Evolutionary conservation across 73 alveolate genomes (phyloP).

Genomic region (Symbiodinium pilosum): DNA sequence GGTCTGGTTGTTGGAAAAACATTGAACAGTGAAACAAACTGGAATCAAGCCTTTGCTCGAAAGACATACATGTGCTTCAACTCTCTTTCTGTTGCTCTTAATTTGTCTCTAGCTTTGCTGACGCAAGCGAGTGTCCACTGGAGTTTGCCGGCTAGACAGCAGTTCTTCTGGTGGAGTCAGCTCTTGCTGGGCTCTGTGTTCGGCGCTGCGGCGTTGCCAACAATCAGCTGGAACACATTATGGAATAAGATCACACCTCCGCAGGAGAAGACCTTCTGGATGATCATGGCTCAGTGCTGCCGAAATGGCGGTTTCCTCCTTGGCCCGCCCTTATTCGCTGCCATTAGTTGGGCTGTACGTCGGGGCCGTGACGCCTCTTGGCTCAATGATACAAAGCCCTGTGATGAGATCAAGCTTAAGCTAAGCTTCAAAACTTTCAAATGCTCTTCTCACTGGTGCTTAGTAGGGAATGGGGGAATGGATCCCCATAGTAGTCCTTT

Average conservation of each 20-base stretch:
- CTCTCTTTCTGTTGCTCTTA: not conserved
- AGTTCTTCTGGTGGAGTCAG: constrained; percentile 5
- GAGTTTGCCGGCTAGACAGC: constrained; percentile 14
- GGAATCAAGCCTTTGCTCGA: not conserved
- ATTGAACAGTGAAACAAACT: not conserved
- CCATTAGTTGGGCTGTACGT: not conserved
- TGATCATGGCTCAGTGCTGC: constrained; percentile 59
- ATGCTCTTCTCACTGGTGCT: too few relatives aligned
- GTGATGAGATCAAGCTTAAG: too few relatives aligned
- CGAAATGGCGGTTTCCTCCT: constrained; percentile 44
- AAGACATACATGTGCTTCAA: not conserved
- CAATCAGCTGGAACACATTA: not conserved
- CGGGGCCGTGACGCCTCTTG: constrained; percentile 33
- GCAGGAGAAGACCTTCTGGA: constrained; percentile 65
- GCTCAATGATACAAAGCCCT: not conserved
- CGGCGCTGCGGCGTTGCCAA: not conserved
- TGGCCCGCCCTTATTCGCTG: constrained; percentile 56
- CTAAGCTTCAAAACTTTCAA: too few relatives aligned
- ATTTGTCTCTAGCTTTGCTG: not conserved
- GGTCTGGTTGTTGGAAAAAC: not conserved
- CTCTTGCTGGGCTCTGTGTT: not conserved
- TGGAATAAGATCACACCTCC: constrained; percentile 56
- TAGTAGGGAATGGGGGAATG: too few relatives aligned
- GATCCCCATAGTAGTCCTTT: too few relatives aligned
- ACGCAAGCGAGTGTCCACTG: constrained; percentile 15